phyloP scores from a whole-genome alignment of 306 rosid genomes.

The Canavalia ensiformis region DNA sequence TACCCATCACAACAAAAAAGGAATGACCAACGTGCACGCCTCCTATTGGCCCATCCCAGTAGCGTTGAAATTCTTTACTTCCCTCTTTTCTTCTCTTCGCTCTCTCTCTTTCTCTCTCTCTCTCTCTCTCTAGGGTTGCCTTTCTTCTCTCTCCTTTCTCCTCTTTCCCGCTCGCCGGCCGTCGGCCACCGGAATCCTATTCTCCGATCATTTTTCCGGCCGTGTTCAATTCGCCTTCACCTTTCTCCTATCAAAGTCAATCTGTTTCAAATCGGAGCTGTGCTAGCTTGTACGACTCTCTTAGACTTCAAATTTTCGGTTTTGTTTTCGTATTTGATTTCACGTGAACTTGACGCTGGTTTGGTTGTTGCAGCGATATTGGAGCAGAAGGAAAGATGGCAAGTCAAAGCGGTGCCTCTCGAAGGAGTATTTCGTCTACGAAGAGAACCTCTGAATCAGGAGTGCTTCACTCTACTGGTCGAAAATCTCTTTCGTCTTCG shows the following conservation, averaged over 20 bases:
- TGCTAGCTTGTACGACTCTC: slow-evolving; percentile 46
- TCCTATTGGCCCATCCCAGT: slow-evolving; percentile 28
- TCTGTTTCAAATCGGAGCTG: slow-evolving; percentile 19
- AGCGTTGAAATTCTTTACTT: slow-evolving; percentile 39
- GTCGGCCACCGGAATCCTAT: slow-evolving; percentile 52
- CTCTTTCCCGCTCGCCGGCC: slow-evolving; percentile 44
- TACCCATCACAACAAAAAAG: slow-evolving; percentile 2
- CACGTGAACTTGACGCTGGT: not conserved
- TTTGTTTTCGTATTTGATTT: not conserved
- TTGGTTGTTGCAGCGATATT: slow-evolving; percentile 45
- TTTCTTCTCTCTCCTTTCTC: slow-evolving; percentile 27
- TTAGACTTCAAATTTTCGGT: not conserved
- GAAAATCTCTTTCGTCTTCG: slow-evolving; percentile 70
- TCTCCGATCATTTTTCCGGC: slow-evolving; percentile 55
- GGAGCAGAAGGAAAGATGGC: slow-evolving; percentile 61
- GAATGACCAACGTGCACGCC: slow-evolving; percentile 55
- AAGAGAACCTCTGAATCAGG: slow-evolving; percentile 66
- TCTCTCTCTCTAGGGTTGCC: slow-evolving; percentile 47
- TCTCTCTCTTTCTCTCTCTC: not conserved
- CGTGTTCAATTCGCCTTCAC: not conserved
- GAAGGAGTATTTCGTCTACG: slow-evolving; percentile 74
- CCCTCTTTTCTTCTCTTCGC: slow-evolving; percentile 19
- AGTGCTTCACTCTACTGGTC: slow-evolving; percentile 49
- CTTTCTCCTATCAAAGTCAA: not conserved
- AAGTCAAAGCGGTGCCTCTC: slow-evolving; percentile 74